Percentiles rank a stretch among this genome's conserved stretches.
phyloP scores from a whole-genome alignment of 106 monocot species.

The Narthecium ossifragum region DNA sequence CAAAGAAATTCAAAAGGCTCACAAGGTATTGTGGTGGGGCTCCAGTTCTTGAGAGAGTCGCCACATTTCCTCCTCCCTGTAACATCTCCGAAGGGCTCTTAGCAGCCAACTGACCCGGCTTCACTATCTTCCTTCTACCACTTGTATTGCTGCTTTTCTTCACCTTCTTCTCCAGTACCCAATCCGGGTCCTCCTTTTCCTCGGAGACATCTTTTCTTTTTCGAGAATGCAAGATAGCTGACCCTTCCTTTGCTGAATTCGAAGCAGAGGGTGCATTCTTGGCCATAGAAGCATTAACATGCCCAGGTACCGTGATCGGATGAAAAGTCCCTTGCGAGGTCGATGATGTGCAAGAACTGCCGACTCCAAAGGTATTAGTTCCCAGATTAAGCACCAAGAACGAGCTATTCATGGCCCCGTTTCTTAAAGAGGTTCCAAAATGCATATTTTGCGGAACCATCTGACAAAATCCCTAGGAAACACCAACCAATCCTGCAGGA shows the following conservation, averaged over 20 bases:
- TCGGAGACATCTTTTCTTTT: conserved; percentile 11
- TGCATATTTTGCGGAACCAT: not conserved
- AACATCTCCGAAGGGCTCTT: conserved; percentile 1
- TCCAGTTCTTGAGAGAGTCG: not conserved
- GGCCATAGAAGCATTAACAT: not conserved
- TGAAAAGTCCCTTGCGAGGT: conserved; percentile 3
- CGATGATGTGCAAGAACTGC: conserved; percentile 7
- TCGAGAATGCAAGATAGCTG: not conserved
- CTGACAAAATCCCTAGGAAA: not conserved
- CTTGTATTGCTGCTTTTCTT: conserved; percentile 9
- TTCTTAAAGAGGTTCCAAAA: not conserved
- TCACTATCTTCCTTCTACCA: conserved; percentile 2
- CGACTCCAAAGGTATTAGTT: conserved; percentile 24
- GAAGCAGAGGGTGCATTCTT: conserved; percentile 4
- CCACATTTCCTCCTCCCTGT: not conserved
- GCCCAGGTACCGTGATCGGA: not conserved
- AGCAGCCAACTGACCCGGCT: not conserved
- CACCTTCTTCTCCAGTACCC: conserved; percentile 27
- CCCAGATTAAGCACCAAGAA: conserved; percentile 40
- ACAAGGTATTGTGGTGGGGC: conserved; percentile 36
- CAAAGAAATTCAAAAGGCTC: conserved; percentile 37
- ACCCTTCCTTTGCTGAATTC: conserved; percentile 15
- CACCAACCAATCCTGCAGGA: not conserved
- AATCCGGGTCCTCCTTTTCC: conserved; percentile 37
- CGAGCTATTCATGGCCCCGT: conserved; percentile 16